Percentiles rank a stretch among this genome's conserved stretches.
phyloP scores from a whole-genome alignment of 1,139 yeast species.

The Pichia sp. region DNA sequence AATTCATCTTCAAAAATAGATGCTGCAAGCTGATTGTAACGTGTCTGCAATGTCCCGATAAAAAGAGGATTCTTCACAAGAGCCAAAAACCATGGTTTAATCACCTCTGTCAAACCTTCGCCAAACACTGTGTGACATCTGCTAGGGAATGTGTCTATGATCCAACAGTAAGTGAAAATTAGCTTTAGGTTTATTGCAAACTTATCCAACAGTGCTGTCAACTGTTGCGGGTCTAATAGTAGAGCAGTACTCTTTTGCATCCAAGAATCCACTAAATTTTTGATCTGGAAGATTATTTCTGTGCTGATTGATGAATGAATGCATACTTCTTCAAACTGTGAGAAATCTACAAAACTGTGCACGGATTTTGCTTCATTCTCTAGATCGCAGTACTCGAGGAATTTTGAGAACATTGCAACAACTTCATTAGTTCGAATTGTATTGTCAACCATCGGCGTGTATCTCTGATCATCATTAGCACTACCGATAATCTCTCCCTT shows the following conservation, averaged over 20 bases:
- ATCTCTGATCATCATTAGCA: neutral
- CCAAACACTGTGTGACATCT: neutral
- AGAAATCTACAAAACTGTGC: neutral
- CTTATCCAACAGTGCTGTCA: neutral
- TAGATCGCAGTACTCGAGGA: neutral
- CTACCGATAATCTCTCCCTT: neutral
- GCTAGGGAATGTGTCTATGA: neutral
- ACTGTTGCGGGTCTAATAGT: neutral
- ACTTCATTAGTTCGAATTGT: neutral
- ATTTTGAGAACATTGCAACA: neutral
- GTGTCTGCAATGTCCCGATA: no score
- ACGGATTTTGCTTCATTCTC: neutral
- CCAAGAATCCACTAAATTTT: neutral
- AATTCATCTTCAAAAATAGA: no score
- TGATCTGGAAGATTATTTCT: neutral
- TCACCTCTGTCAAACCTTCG: neutral
- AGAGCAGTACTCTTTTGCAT: neutral
- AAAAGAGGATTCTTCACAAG: neutral
- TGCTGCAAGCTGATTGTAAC: no score
- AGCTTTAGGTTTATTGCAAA: neutral
- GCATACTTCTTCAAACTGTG: neutral
- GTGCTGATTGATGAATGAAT: neutral
- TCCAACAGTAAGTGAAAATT: neutral
- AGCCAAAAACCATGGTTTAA: neutral
- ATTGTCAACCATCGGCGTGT: neutral